Evolutionary conservation across 78 protist genomes (phyloP), one percentile per base, ranked within the genome.

Genomic region (Emiliania huxleyi): DNA sequence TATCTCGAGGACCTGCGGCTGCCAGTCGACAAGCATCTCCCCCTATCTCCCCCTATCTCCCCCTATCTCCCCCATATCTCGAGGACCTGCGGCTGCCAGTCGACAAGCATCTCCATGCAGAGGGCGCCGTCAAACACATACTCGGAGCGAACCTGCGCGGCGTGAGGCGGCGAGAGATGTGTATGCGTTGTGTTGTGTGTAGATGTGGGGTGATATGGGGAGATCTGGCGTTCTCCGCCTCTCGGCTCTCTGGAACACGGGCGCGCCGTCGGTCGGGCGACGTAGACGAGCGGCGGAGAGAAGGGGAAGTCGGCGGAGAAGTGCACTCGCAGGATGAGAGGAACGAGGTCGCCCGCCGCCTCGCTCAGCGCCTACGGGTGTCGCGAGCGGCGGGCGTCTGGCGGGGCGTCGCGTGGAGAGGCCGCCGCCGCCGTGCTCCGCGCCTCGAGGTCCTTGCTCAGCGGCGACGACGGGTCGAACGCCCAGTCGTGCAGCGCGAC

Each of bases 51-150:
- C n/a, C n/a, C n/a, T n/a, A n/a, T n/a, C n/a, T n/a, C n/a, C n/a
- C n/a, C n/a, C n/a, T n/a, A n/a, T n/a, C n/a, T n/a, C n/a, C n/a
- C n/a, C n/a, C n/a, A n/a, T n/a, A n/a, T n/a, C n/a, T n/a, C n/a
- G n/a, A n/a, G n/a, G n/a, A n/a, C n/a, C n/a, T 23, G 69, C 81
- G 81, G 42, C 42, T 71, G 81, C 81, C 81, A 71, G 42, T 71
- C 81, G 35, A 71, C 42, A 40, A 71, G 81, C 81, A 71, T 71
- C 42, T 71, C 81, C 81, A 71, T 71, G 42, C 81, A 71, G 44
- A 71, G 81, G 0, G 81, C 81, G 81, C 81, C 81, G 81, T 71
- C 81, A 19, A 71, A 71, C 40, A 71, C 19, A 40, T n/a, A 35
- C 42, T 71, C 81, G 42, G 81, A 71, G 42, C 42, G 81, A 15